Evolutionary conservation across 148 eudicot species (phyloP).

Genomic region (Rhododendron kiyosumense): DNA sequence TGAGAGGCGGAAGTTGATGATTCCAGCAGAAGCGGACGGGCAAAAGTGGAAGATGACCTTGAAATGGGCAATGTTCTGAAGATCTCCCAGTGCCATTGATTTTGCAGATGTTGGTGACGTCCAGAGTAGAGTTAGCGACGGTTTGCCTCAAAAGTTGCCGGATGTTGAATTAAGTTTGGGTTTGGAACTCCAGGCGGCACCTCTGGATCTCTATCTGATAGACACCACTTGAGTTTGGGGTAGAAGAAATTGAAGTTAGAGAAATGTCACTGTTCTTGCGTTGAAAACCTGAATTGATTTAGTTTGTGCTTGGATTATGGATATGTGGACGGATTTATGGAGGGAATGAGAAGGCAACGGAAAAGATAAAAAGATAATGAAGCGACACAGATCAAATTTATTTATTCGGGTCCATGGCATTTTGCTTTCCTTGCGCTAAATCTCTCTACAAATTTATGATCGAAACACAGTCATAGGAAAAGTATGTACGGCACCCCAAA

Average conservation of each 20-base stretch:
- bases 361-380: not conserved
- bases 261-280: conserved; percentile 24
- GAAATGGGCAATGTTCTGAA: conserved; percentile 61
- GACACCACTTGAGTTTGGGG: conserved; percentile 5
- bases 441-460: not conserved
- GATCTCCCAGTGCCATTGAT: conserved; percentile 53
- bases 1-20: conserved; percentile 21
- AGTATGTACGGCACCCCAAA: not conserved
- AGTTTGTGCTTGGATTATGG: not conserved
- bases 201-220: conserved; percentile 8
- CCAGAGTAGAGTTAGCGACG: conserved; percentile 33
- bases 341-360: not conserved
- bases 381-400: not conserved
- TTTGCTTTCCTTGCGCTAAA: not conserved
- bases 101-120: conserved; percentile 13
- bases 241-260: conserved; percentile 30
- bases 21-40: conserved; percentile 28
- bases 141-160: conserved; percentile 25
- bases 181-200: conserved; percentile 23
- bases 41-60: conserved; percentile 66
- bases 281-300: conserved; percentile 20
- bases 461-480: not conserved
- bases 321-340: not conserved
- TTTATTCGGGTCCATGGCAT: not conserved
- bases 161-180: conserved; percentile 24